A percentile compares a stretch with the other conserved stretches of the same genome.
Evolutionary conservation across 495 filamentous ascomycete genomes (phyloP).

Genomic region (Pyronema omphalodes): DNA sequence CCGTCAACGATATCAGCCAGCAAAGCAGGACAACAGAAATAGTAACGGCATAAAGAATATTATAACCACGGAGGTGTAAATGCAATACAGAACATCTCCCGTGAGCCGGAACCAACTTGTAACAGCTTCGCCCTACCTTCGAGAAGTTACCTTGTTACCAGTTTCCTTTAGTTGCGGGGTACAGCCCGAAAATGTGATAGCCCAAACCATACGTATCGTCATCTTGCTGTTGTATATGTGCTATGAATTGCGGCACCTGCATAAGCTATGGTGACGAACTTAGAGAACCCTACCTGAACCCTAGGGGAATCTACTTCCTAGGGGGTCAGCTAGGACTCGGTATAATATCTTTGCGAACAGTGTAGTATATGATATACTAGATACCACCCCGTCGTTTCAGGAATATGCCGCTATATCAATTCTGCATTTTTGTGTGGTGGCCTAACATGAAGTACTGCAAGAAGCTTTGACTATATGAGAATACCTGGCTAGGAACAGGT

Average conservation of each 20-base stretch:
- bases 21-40: too few relatives aligned
- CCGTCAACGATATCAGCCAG: too few relatives aligned
- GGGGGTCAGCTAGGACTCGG: background rate
- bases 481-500: background rate
- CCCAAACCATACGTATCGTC: background rate
- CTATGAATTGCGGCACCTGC: background rate
- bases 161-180: too few relatives aligned
- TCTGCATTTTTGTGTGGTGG: background rate
- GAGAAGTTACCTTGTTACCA: too few relatives aligned
- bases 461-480: background rate
- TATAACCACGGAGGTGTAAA: too few relatives aligned
- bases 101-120: too few relatives aligned
- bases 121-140: too few relatives aligned
- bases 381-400: background rate
- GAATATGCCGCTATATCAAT: background rate
- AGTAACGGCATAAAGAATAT: too few relatives aligned
- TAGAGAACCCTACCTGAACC: background rate
- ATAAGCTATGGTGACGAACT: background rate
- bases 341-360: background rate
- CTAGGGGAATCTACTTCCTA: too few relatives aligned
- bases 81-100: too few relatives aligned
- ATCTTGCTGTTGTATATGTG: background rate
- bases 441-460: background rate
- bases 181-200: too few relatives aligned
- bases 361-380: background rate